Conservation (phyloP, 164 flowering plant species). For the Stephania japonica region DNA sequence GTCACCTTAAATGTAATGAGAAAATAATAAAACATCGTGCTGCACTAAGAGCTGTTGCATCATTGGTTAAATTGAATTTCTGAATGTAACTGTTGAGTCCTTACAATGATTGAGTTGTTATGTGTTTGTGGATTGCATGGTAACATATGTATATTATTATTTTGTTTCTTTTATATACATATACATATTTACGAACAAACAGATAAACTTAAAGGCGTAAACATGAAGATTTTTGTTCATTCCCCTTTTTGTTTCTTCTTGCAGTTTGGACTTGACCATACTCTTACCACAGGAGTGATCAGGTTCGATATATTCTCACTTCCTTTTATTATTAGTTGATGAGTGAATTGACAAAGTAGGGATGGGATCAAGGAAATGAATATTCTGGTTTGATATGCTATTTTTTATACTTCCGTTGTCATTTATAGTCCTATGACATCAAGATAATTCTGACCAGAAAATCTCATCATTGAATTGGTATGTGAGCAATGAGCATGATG, state of each 20-base stretch:
- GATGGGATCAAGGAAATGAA: neutral
- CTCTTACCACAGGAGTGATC: slow-evolving; percentile 97
- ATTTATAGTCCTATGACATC: neutral
- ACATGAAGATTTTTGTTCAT: neutral
- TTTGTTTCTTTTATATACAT: too few relatives aligned
- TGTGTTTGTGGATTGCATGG: too few relatives aligned
- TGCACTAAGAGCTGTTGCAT: too few relatives aligned
- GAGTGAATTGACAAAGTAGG: neutral
- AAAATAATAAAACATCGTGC: too few relatives aligned
- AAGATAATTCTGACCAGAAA: neutral
- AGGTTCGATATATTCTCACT: slow-evolving; percentile 38
- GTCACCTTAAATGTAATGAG: too few relatives aligned
- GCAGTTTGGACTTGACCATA: slow-evolving; percentile 99
- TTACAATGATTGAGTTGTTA: too few relatives aligned
- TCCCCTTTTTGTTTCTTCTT: slow-evolving; percentile 12
- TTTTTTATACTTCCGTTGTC: neutral
- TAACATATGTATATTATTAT: too few relatives aligned
- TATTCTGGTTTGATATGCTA: neutral
- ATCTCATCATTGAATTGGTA: neutral
- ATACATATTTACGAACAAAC: too few relatives aligned
- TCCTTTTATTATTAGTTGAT: neutral
- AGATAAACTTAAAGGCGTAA: neutral
- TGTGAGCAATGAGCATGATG: neutral
- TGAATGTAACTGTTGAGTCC: too few relatives aligned
- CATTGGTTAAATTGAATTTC: too few relatives aligned